These are phyloP conservation scores for Saccharata proteae DNA, from an alignment of 2,329 filamentous ascomycete species.

Conservation along the genomic window DNA sequence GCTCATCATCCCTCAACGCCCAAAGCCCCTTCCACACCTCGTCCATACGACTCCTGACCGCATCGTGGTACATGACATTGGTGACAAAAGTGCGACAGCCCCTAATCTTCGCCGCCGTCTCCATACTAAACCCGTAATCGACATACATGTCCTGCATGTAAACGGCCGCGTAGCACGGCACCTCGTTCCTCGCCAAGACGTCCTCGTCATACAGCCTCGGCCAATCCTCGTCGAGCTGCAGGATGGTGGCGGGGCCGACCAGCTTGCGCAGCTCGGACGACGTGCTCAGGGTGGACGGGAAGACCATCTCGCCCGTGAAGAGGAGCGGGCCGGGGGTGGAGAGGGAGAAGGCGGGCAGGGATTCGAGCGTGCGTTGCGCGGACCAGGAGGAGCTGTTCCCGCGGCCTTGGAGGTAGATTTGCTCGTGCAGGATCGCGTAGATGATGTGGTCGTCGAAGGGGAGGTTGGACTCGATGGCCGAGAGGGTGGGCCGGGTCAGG, in stretches of 20 bases:
- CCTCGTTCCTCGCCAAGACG: constrained; percentile 61
- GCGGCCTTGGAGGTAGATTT: constrained; percentile 68
- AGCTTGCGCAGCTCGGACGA: constrained; percentile 65
- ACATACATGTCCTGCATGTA: constrained; percentile 92
- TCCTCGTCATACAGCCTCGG: constrained; percentile 61
- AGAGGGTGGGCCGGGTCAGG: constrained; percentile 59
- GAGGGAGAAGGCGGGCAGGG: constrained; percentile 35
- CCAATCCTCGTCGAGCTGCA: constrained; percentile 62
- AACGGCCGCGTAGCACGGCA: constrained; percentile 75
- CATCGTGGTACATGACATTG: constrained; percentile 80
- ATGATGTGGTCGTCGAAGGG: constrained; percentile 66
- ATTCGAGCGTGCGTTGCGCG: constrained; percentile 50
- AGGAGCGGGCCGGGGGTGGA: constrained; percentile 45
- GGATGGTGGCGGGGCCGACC: constrained; percentile 53
- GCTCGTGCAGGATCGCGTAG: constrained; percentile 79
- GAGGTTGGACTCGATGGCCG: constrained; percentile 53
- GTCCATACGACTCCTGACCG: constrained; percentile 57
- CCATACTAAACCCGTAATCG: constrained; percentile 58
- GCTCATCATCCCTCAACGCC: constrained; percentile 63
- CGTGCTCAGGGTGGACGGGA: constrained; percentile 70
- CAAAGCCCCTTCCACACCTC: constrained; percentile 70
- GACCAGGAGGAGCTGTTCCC: constrained; percentile 47
- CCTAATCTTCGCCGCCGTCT: constrained; percentile 63
- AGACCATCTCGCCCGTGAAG: constrained; percentile 87
- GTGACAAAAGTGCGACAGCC: constrained; percentile 73